Conservation (phyloP, 225 moss, liverwort and hornwort genomes). For the Polytrichum commune region DNA sequence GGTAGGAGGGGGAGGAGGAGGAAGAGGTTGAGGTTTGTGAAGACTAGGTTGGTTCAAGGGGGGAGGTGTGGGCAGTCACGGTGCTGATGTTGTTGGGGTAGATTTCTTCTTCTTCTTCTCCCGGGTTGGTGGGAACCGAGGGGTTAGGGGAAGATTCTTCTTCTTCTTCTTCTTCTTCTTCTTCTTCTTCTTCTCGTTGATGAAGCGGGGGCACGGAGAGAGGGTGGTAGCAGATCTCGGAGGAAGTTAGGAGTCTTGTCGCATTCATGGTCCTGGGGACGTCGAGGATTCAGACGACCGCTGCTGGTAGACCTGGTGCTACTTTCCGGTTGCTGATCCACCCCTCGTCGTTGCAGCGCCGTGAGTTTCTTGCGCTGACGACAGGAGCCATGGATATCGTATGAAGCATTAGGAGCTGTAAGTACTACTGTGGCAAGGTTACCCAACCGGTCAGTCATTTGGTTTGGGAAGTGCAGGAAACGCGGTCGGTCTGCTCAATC, state of each 20-base stretch:
- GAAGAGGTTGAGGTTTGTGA: too few species aligned
- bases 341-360: neutral
- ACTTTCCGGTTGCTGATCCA: neutral
- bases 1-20: too few species aligned
- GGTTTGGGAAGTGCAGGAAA: neutral
- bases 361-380: neutral
- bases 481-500: neutral
- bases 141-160: neutral
- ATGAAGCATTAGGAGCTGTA: neutral
- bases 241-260: neutral
- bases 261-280: constrained; percentile 3
- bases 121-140: neutral
- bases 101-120: neutral
- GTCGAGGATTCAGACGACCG: neutral
- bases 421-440: too few species aligned
- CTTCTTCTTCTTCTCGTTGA: neutral
- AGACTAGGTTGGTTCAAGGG: too few species aligned
- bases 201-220: neutral
- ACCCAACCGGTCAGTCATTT: neutral
- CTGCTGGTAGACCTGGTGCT: neutral
- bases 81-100: too few species aligned
- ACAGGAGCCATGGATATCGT: constrained; percentile 5
- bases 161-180: neutral
- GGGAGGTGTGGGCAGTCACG: too few species aligned
- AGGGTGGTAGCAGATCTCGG: neutral